Conservation (phyloP, 2,329 filamentous ascomycete species). For the Trichoderma sp. region DNA sequence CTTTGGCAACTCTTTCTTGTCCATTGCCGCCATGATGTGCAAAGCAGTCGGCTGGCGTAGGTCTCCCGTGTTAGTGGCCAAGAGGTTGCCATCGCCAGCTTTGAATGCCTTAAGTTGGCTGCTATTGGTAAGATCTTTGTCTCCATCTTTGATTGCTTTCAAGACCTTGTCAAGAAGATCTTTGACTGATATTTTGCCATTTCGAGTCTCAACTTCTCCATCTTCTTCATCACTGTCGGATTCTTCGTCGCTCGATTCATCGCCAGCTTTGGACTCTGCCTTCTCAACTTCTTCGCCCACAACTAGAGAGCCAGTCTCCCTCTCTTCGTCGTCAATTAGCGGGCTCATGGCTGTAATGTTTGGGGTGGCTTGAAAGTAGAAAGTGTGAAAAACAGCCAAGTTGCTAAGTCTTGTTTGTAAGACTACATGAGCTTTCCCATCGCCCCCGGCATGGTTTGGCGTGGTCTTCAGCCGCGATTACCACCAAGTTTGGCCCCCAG, state of each 20-base stretch:
- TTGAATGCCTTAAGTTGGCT: constrained; percentile 26
- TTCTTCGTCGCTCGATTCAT: constrained; percentile 31
- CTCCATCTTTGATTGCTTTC: constrained; percentile 24
- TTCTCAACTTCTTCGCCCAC: constrained; percentile 26
- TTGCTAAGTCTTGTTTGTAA: neutral
- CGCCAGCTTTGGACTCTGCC: constrained; percentile 29
- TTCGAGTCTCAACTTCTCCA: neutral
- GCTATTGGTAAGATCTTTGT: constrained; percentile 21
- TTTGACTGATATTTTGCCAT: constrained; percentile 26
- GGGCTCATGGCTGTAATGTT: constrained; percentile 13
- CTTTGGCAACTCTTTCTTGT: constrained; percentile 31
- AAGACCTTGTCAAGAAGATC: constrained; percentile 24
- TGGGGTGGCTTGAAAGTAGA: neutral
- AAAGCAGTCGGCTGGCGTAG: constrained; percentile 30
- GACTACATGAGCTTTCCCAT: neutral
- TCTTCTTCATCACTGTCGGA: constrained; percentile 33
- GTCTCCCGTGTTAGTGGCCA: constrained; percentile 30
- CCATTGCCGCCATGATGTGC: constrained; percentile 31
- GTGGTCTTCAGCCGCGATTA: constrained; percentile 19
- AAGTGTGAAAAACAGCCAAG: neutral
- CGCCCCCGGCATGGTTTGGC: neutral
- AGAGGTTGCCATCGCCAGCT: constrained; percentile 20
- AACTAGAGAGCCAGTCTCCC: neutral
- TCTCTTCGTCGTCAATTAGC: constrained; percentile 25
- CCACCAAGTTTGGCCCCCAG: constrained; percentile 20